These are phyloP conservation scores for Saccharomyces kudriavzevii DNA, from an alignment of 805 yeast genomes.

Conservation along the genomic window DNA sequence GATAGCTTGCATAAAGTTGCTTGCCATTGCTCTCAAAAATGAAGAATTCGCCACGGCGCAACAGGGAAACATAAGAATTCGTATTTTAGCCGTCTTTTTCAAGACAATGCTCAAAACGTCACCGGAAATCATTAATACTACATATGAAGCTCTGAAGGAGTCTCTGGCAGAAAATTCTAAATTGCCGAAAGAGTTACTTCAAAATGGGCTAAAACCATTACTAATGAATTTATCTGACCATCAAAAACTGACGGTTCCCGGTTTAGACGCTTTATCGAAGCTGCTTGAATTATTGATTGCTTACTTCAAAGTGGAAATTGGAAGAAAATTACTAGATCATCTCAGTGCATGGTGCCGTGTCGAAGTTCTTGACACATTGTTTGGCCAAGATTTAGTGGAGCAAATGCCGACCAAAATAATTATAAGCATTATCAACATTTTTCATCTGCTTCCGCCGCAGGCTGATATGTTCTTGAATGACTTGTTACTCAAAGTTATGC, in stretches of 20 bases:
- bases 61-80: constrained; percentile 67
- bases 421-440: constrained; percentile 81
- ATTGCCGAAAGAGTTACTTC: constrained; percentile 89
- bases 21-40: constrained; percentile 75
- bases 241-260: constrained; percentile 78
- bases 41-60: constrained; percentile 75
- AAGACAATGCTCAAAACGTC: constrained; percentile 84
- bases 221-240: constrained; percentile 91
- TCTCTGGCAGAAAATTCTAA: constrained; percentile 81
- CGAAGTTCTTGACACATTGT: constrained; percentile 59
- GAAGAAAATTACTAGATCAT: constrained; percentile 85
- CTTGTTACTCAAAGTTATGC: constrained; percentile 64
- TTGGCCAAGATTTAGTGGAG: constrained; percentile 71
- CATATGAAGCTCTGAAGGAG: constrained; percentile 77
- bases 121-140: constrained; percentile 83
- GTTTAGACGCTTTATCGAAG: constrained; percentile 84
- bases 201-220: constrained; percentile 92
- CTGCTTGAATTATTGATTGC: constrained; percentile 79
- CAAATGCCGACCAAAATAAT: constrained; percentile 81
- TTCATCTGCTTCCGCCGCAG: constrained; percentile 83
- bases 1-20: constrained; percentile 78
- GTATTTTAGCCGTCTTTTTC: constrained; percentile 89
- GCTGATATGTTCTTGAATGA: constrained; percentile 91
- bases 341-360: constrained; percentile 94
- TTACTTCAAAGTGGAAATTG: constrained; percentile 94